Percentiles rank a stretch among this genome's conserved stretches.
These are phyloP conservation scores for Aspergillus sp. DNA, from an alignment of 2,329 filamentous ascomycete genomes.

Conservation along the genomic window DNA sequence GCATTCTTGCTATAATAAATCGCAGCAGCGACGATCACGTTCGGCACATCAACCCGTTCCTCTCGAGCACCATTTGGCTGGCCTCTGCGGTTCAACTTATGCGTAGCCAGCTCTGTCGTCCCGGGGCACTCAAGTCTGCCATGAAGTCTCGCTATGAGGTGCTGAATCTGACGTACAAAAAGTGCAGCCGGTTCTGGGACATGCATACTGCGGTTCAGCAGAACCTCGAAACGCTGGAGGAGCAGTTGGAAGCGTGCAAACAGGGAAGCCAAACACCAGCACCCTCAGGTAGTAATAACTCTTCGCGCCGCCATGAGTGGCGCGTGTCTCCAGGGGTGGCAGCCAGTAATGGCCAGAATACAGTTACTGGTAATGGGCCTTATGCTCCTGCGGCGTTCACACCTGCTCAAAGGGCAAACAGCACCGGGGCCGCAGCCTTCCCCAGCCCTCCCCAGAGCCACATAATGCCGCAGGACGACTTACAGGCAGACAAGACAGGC, in stretches of 20 bases:
- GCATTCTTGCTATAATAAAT: constrained; percentile 19
- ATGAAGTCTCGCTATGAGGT: constrained; percentile 22
- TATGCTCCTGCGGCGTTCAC: too few relatives aligned
- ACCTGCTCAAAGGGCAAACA: too few relatives aligned
- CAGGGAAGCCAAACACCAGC: neutral
- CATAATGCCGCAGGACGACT: too few relatives aligned
- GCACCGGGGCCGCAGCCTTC: too few relatives aligned
- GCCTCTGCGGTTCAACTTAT: constrained; percentile 30
- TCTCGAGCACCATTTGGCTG: constrained; percentile 35
- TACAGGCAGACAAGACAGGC: too few relatives aligned
- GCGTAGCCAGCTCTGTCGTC: constrained; percentile 7
- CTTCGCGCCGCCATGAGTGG: too few relatives aligned
- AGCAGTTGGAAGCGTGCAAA: constrained; percentile 16
- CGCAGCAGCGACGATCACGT: constrained; percentile 28
- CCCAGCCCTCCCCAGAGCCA: too few relatives aligned
- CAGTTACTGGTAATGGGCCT: too few relatives aligned
- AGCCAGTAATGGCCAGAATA: rapidly evolving
- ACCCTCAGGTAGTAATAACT: too few relatives aligned
- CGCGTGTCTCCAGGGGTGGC: too few relatives aligned
- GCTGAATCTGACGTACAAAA: constrained; percentile 24
- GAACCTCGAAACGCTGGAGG: constrained; percentile 26
- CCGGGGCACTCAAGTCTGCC: neutral
- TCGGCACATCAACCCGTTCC: constrained; percentile 33
- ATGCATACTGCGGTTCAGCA: constrained; percentile 25
- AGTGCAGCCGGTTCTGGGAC: constrained; percentile 28